These are phyloP conservation scores for Sindora glabra DNA, from an alignment of 306 rosid species.

Conservation along the genomic window DNA sequence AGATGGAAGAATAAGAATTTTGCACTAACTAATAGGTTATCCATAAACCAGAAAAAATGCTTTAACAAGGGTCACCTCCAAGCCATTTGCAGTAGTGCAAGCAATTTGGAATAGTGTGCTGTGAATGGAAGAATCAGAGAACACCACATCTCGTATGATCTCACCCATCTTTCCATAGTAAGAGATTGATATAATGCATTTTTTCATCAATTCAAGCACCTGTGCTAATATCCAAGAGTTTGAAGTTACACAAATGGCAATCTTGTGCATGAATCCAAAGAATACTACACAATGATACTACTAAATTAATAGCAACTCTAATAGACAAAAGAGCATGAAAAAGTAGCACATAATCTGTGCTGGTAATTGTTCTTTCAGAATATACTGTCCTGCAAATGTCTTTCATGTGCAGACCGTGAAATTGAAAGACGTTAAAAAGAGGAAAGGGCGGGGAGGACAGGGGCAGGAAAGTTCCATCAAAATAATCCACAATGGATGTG, in stretches of 20 bases:
- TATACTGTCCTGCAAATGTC: background rate
- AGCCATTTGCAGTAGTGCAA: conserved; percentile 61
- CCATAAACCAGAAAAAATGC: conserved; percentile 12
- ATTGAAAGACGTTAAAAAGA: too few species aligned
- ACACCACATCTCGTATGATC: conserved; percentile 47
- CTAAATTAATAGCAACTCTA: background rate
- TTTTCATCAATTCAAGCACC: conserved; percentile 88
- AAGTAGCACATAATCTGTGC: too few species aligned
- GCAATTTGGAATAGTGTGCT: conserved; percentile 56
- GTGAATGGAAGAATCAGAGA: conserved; percentile 85
- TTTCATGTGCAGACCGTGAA: background rate
- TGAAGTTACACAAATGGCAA: conserved; percentile 11
- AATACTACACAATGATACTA: background rate
- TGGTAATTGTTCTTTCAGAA: too few species aligned
- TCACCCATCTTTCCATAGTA: conserved; percentile 47
- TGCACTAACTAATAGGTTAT: conserved; percentile 2
- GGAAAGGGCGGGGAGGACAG: too few species aligned
- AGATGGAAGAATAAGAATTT: conserved; percentile 9
- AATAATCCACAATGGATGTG: background rate
- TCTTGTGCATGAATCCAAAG: background rate
- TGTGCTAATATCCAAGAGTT: conserved; percentile 25
- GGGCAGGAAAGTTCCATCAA: too few species aligned
- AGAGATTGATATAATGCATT: conserved; percentile 47
- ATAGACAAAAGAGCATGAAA: conserved; percentile 4
- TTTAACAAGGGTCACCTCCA: conserved; percentile 56